Evolutionary conservation across 257 asterid species (phyloP), one percentile per base, ranked within the genome.

Genomic region (Solanum bulbocastanum): DNA sequence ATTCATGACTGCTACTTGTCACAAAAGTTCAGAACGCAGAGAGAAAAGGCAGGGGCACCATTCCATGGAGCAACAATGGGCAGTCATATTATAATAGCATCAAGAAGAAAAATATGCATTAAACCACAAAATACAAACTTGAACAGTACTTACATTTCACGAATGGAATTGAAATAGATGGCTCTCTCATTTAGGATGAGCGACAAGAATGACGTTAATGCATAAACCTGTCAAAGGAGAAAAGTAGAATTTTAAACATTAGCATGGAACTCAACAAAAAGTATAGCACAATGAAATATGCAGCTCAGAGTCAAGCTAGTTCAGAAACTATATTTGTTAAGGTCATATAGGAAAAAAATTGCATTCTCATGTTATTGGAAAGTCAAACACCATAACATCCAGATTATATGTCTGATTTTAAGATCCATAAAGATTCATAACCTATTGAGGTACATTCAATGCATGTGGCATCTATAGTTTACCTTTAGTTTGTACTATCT

Each of bases 191-290:
- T 92, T 84, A 96, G 89, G 87, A 96, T 89, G 88, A 97, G 95
- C 79, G 98, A 94, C 91, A 97, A 91, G 96, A 97, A 97, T 86
- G 99, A 97, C 92, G 91, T 95, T 92, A 96, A 87, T 33, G 99
- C 99, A 94, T 95, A 97, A 85, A 97, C 98, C 99, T 97, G 98
- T 84, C 71, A 88, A 68, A 88, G 14, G 62, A 76, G 44, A 87
- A 71, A 58, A 87, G 68, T 23, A 87, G 40, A 81, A 44, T 44
- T 91, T 81, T 89, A 52, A 75, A 56, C 74, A 87, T 18, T 49
- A 20, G 3, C 37, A 46, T 82, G 85, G 49, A 88, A 90, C 73
- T 46, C 23, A 82, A 12, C 8, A 30, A 82, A 30, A 49, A 49
- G 25, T 46, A 15, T 10, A 22, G 86, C 86, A 49, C 44, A 46